Base-by-base conservation (phyloP, 78 protist genomes). In the Bigelowiella natans region DNA sequence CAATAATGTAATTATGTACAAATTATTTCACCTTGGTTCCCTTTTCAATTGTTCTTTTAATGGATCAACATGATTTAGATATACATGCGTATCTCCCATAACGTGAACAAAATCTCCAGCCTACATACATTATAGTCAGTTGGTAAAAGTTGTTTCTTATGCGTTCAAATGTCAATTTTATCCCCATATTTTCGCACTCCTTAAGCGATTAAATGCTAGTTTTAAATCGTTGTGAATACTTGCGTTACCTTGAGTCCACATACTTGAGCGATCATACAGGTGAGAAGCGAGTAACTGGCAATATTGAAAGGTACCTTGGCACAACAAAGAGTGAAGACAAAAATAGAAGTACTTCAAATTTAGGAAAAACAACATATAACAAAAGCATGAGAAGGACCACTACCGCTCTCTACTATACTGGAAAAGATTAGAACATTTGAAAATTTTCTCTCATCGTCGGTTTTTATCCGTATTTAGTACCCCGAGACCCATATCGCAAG, bases 21-120 rank as follows among this genome's bases (percentile, higher is more conserved):
- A n/a, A n/a, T n/a, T 18, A 51, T 26, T 51, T 26, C 18, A 51
- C 73, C 89, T 37, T 7, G 97, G 97, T 83, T 37, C 51, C 36
- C 97, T 89, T 37, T 18, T 2, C 29, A 96, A 90, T 91, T 96
- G 97, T 91, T 85, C 73, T 38, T 31, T 0, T 28, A 96, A 94
- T 36, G 96, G 90, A 0, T 95, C 97, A 39, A 96, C 89, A 90
- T 96, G 98, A 93, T 96, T 96, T 11, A 0, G 0, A 92, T 95
- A 96, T 83, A 95, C 95, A 82, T 97, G 97, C 28, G 97, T 93
- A 88, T 97, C 98, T 39, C 98, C 98, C 26, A 97, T 1, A 1
- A 39, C 29, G 93, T 95, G 97, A 2, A 95, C 86, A 39, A 97
- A 93, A 1, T 95, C 96, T 29, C 98, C 97, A 0, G 86, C 82